phyloP scores from a whole-genome alignment of 371 early-diverging fungal species.

The Blastocladiella emersonii region DNA sequence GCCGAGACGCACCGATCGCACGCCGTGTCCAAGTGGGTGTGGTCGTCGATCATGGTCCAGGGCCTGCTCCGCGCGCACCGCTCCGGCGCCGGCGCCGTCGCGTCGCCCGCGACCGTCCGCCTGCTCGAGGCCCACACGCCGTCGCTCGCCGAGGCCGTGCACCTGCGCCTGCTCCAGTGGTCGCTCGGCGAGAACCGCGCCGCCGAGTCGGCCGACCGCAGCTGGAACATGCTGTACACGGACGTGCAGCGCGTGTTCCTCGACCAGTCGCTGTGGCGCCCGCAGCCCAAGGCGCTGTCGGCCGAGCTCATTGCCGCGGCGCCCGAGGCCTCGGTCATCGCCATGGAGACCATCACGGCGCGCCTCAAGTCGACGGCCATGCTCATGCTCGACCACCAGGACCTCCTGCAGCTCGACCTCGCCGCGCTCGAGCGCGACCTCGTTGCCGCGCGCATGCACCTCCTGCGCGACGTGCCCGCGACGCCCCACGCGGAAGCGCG shows the following conservation, averaged over 20 bases:
- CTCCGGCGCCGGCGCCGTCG: neutral
- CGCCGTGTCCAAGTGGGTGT: neutral
- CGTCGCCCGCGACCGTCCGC: slow-evolving; percentile 88
- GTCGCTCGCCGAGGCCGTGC: slow-evolving; percentile 18
- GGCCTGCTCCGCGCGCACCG: neutral
- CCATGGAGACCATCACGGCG: neutral
- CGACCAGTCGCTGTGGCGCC: neutral
- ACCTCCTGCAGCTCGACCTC: neutral
- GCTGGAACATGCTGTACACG: neutral
- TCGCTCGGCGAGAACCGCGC: neutral
- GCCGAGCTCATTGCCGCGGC: neutral
- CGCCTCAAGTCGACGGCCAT: neutral
- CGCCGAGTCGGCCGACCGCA: neutral
- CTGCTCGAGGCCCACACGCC: slow-evolving; percentile 97
- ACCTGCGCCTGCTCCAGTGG: neutral
- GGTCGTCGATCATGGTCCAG: neutral
- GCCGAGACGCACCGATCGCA: neutral
- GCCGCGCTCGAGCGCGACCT: neutral
- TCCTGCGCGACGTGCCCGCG: neutral
- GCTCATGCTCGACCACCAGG: neutral
- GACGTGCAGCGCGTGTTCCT: neutral
- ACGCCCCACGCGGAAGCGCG: no score
- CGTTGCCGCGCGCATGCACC: neutral
- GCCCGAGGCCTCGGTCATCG: neutral
- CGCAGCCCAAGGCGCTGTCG: neutral